Conservation (phyloP, 106 monocot species). For the Allium cepa region DNA sequence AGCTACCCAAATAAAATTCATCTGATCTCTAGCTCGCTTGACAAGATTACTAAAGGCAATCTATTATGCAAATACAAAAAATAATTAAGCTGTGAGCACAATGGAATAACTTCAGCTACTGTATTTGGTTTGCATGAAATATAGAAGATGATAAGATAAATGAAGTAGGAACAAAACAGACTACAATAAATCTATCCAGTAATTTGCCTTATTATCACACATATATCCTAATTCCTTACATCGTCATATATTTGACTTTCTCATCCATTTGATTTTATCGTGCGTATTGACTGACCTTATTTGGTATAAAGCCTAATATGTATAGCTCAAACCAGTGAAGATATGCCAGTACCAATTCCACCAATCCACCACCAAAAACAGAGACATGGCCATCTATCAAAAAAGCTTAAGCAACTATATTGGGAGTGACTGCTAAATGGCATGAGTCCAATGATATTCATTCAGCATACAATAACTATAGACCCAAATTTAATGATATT, state of each 20-base stretch:
- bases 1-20: constrained; percentile 57
- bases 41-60: constrained; percentile 64
- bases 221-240: not conserved
- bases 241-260: too few relatives aligned
- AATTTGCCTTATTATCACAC: not conserved
- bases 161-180: not conserved
- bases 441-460: not conserved
- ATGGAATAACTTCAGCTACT: not conserved
- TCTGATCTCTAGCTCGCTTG: constrained; percentile 55
- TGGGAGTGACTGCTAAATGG: too few relatives aligned
- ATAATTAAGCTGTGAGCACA: not conserved
- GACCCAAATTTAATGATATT: too few relatives aligned
- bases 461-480: not conserved
- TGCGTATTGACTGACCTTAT: too few relatives aligned
- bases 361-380: too few relatives aligned
- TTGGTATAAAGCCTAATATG: too few relatives aligned
- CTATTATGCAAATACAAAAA: constrained; percentile 7
- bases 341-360: too few relatives aligned
- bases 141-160: not conserved
- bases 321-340: too few relatives aligned
- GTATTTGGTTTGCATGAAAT: not conserved
- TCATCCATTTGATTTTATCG: too few relatives aligned
- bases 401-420: too few relatives aligned
- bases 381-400: too few relatives aligned
- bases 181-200: not conserved